Percentiles rank a stretch among this genome's conserved stretches.
Conservation (phyloP, 2,329 filamentous ascomycete species). For the Phaeoacremonium minimum region DNA sequence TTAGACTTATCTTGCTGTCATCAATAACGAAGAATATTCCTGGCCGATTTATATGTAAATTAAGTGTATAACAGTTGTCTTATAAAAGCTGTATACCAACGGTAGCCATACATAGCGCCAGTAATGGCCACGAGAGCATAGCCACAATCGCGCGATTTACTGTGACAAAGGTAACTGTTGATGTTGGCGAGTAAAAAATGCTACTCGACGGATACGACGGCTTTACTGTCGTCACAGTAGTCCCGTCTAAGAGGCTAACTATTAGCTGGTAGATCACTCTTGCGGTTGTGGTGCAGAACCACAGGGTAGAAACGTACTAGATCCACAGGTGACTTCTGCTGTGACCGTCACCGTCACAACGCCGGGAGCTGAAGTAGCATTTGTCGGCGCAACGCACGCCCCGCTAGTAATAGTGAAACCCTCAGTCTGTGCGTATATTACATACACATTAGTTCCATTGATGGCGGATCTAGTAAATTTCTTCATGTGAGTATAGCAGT, state of each 20-base stretch:
- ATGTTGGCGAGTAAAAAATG: neutral
- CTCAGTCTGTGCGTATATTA: constrained; percentile 8
- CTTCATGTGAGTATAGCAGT: too few relatives aligned
- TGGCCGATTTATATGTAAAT: too few relatives aligned
- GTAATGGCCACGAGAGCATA: too few relatives aligned
- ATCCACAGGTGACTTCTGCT: neutral
- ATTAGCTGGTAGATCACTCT: neutral
- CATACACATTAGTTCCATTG: constrained; percentile 9
- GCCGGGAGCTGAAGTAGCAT: constrained; percentile 8
- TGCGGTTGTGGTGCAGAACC: neutral
- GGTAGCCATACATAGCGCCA: too few relatives aligned
- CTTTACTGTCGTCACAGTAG: neutral
- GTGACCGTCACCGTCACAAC: constrained; percentile 15
- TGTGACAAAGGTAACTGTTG: neutral
- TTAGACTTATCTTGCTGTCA: too few relatives aligned
- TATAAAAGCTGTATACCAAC: too few relatives aligned
- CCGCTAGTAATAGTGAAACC: constrained; percentile 11
- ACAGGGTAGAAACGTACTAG: neutral
- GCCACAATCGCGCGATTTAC: too few relatives aligned
- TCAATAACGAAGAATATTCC: too few relatives aligned
- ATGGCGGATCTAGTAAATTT: constrained; percentile 11
- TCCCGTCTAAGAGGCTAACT: neutral
- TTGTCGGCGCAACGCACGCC: constrained; percentile 19
- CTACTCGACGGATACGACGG: neutral
- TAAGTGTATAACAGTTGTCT: too few relatives aligned